These are phyloP conservation scores for Calonectria fujianensis DNA, from an alignment of 2,329 filamentous ascomycete genomes.

Conservation along the genomic window DNA sequence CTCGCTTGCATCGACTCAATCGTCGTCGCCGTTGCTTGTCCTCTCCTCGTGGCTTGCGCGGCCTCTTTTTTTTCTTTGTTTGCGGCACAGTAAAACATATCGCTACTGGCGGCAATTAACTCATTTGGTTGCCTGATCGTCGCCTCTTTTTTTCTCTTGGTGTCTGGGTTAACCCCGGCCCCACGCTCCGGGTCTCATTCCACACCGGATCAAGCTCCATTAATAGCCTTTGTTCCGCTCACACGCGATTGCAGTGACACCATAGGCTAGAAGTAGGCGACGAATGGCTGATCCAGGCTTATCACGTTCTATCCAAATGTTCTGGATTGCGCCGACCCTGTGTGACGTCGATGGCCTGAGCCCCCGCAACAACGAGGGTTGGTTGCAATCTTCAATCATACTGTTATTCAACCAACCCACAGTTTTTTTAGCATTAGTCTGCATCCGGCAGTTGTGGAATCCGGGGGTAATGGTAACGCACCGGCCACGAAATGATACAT, in stretches of 20 bases:
- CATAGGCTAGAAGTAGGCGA: neutral
- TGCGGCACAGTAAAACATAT: constrained; percentile 22
- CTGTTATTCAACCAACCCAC: neutral
- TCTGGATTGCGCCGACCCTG: neutral
- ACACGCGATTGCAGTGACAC: neutral
- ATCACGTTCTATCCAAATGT: neutral
- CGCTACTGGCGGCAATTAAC: constrained; percentile 6
- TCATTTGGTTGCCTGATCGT: constrained; percentile 9
- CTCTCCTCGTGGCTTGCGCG: constrained; percentile 11
- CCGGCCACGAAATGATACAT: constrained; percentile 27
- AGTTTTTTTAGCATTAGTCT: neutral
- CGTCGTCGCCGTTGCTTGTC: neutral
- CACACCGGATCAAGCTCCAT: neutral
- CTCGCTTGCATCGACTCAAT: constrained; percentile 4
- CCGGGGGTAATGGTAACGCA: constrained; percentile 17
- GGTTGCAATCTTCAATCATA: constrained; percentile 11
- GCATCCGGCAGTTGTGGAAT: constrained; percentile 23
- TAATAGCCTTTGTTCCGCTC: neutral
- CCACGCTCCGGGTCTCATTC: constrained; percentile 4
- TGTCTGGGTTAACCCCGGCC: neutral
- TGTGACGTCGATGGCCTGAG: constrained; percentile 9
- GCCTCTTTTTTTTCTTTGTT: neutral
- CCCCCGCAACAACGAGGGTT: constrained; percentile 1
- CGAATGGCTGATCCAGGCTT: neutral
- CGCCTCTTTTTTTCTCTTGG: neutral